phyloP scores from a whole-genome alignment of 2,329 filamentous ascomycete genomes.

The Alternaria sp. region DNA sequence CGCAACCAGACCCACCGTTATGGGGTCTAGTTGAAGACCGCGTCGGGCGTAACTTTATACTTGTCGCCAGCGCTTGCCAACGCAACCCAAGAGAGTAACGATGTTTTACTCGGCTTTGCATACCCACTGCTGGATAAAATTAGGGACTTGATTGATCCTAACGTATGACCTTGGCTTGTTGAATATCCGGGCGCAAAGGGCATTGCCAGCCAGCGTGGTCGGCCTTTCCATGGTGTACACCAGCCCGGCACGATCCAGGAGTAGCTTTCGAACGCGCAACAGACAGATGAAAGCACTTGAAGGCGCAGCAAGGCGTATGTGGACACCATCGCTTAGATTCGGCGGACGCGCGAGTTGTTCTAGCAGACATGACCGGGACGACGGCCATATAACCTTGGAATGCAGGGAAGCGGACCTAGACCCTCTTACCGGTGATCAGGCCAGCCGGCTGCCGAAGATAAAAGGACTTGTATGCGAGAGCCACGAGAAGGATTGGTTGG shows the following conservation, averaged over 20 bases:
- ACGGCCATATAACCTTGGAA: not conserved
- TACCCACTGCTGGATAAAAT: not conserved
- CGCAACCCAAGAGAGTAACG: not conserved
- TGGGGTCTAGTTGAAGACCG: not conserved
- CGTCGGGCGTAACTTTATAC: not conserved
- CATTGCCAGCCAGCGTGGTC: not conserved
- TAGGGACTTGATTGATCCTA: not conserved
- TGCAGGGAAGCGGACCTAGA: not conserved
- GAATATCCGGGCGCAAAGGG: not conserved
- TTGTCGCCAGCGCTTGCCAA: not conserved
- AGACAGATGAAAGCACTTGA: not conserved
- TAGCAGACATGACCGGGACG: not conserved
- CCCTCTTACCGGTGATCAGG: not conserved
- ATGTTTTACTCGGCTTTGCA: not conserved
- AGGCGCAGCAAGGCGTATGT: not conserved
- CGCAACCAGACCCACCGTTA: not conserved
- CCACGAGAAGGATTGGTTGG: not conserved
- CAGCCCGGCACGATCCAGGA: not conserved
- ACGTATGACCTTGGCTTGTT: not conserved
- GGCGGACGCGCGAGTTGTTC: not conserved
- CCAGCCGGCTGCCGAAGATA: not conserved
- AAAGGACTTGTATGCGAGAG: not conserved
- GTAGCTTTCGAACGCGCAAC: not conserved
- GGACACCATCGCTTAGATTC: not conserved
- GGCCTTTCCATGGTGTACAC: not conserved